A percentile compares a stretch with the other conserved stretches of the same genome.
Evolutionary conservation across 129 eudicot genomes (phyloP).

Genomic region (Glebionis coronaria): DNA sequence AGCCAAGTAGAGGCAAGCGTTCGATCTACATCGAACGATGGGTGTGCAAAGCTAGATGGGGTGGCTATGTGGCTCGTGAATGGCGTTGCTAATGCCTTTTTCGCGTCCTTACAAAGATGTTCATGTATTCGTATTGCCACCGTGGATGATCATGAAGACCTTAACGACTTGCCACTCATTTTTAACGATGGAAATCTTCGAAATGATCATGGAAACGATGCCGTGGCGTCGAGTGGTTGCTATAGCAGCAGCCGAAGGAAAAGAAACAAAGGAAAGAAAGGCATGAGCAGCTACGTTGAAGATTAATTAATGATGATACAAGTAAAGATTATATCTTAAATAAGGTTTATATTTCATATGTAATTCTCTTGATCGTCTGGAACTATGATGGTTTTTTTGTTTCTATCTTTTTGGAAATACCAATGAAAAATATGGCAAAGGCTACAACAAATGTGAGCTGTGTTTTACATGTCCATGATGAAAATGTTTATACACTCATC

Average conservation of each 20-base stretch:
- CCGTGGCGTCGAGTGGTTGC: not conserved
- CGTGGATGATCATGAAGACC: conserved; percentile 38
- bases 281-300: conserved; percentile 16
- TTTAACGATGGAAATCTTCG: conserved; percentile 34
- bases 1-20: conserved; percentile 32
- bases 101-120: conserved; percentile 55
- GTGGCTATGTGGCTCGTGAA: conserved; percentile 64
- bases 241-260: conserved; percentile 18
- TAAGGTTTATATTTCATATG: conserved; percentile 16
- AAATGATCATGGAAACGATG: conserved; percentile 18
- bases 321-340: not conserved
- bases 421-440: conserved; percentile 28
- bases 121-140: conserved; percentile 61
- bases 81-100: conserved; percentile 50
- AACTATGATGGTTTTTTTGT: conserved; percentile 16
- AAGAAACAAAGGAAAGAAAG: conserved; percentile 35
- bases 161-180: conserved; percentile 48
- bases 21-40: conserved; percentile 36
- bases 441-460: conserved; percentile 36
- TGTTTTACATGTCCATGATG: conserved; percentile 26
- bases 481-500: not conserved
- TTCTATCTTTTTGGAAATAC: conserved; percentile 26
- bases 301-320: conserved; percentile 10
- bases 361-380: conserved; percentile 19
- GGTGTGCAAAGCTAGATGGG: conserved; percentile 47